Evolutionary conservation across 805 yeast genomes (phyloP), one percentile per base, ranked within the genome.

Genomic region (Candida maltosa): DNA sequence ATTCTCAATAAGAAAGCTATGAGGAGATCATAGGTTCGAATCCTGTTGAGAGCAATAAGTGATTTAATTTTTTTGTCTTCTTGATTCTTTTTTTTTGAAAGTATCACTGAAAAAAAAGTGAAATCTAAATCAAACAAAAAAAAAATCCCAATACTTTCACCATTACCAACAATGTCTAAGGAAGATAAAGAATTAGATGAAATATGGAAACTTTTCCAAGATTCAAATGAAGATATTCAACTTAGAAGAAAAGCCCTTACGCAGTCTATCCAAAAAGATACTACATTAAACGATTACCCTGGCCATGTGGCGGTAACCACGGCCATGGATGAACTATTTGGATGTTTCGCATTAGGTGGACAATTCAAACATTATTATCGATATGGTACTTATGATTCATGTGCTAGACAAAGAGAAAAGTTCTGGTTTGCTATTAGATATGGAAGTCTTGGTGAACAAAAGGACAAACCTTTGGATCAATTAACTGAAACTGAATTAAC

Each of bases 321-420:
- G 29, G 93, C 93, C 1, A 81, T 89, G 58, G 95, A 89, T 57
- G 95, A 87, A 51, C 66, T 89, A 16, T 72, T 88, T 30, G 80
- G 77, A 31, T 91, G 97, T 56, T 87, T 85, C 61, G 85, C 97
- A 0, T 53, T 89, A 3, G 97, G 96, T 3, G 97, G 97, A 1
- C 96, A 89, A 53, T 62, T 86, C 15, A 75, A 94, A 41, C 75
- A 83, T 58, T 83, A 84, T 50, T 91, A 89, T 54, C 67, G 97
- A 36, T 83, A 78, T 52, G 97, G 97, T 2, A 77, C 80, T 28
- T 71, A 87, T 48, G 78, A 80, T 33, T 65, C 76, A 41, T 91
- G 97, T 58, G 71, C 70, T 29, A 73, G 72, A 33, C 84, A 84
- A 49, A 69, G 85, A 34, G 78, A 73, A 16, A 87, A 87, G 62